These are phyloP conservation scores for Tolypocladium album DNA, from an alignment of 2,329 filamentous ascomycete genomes.

Conservation along the genomic window DNA sequence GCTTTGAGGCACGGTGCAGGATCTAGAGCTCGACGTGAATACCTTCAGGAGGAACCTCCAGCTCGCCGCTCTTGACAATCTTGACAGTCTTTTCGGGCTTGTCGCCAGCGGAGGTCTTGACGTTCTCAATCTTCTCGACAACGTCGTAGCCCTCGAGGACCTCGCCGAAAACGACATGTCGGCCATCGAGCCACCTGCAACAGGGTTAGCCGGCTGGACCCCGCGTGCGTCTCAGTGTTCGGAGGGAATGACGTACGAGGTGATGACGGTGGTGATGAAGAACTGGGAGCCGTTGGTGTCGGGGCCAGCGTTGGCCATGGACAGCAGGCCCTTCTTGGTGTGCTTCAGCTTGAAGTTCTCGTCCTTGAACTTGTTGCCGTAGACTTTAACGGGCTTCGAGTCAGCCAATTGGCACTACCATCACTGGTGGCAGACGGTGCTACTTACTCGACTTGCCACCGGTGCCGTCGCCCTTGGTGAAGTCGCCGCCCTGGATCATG, in stretches of 20 bases:
- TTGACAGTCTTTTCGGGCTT: constrained; percentile 60
- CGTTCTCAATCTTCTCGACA: constrained; percentile 68
- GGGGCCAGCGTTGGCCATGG: constrained; percentile 77
- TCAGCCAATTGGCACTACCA: constrained; percentile 9
- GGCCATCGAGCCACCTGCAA: constrained; percentile 66
- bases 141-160: constrained; percentile 78
- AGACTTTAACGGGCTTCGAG: constrained; percentile 40
- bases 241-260: constrained; percentile 42
- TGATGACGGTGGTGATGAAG: constrained; percentile 80
- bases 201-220: neutral
- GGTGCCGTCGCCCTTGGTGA: constrained; percentile 72
- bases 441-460: constrained; percentile 73
- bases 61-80: constrained; percentile 75
- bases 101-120: constrained; percentile 53
- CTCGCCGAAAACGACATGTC: constrained; percentile 82
- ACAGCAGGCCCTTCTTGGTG: constrained; percentile 71
- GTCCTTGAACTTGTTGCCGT: constrained; percentile 72
- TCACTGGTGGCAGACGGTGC: neutral
- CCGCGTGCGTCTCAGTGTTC: neutral
- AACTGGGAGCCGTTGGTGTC: constrained; percentile 87
- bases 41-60: constrained; percentile 81
- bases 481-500: constrained; percentile 89
- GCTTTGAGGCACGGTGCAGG: constrained; percentile 7
- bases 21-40: constrained; percentile 75
- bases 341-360: constrained; percentile 97